Percentiles rank a stretch among this genome's conserved stretches.
phyloP scores from a whole-genome alignment of 2,329 filamentous ascomycete genomes.

The Trichophyton mentagrophytes region DNA sequence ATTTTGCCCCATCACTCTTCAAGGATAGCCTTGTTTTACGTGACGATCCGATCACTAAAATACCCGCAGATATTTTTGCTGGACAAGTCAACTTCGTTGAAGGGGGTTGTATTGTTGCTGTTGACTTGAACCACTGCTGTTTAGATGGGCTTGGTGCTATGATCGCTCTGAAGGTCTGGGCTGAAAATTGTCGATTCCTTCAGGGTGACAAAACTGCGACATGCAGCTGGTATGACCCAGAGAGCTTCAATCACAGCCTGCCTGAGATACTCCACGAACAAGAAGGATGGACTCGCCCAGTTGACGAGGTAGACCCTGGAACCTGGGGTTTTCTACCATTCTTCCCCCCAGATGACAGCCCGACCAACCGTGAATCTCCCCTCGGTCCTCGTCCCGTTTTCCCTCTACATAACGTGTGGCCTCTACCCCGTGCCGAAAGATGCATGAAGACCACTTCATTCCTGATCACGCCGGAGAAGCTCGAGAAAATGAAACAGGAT shows the following conservation, averaged over 20 bases:
- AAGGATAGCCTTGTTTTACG: slow-evolving; percentile 3
- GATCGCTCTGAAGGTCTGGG: neutral
- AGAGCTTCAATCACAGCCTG: slow-evolving; percentile 3
- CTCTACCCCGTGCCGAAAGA: neutral
- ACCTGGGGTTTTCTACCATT: slow-evolving; percentile 4
- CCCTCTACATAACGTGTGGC: slow-evolving; percentile 2
- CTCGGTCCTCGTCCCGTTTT: neutral
- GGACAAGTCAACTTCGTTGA: slow-evolving; percentile 3
- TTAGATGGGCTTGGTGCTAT: slow-evolving; percentile 2
- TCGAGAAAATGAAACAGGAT: slow-evolving; percentile 3
- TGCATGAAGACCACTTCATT: slow-evolving; percentile 4
- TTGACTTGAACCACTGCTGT: slow-evolving; percentile 5
- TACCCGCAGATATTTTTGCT: slow-evolving; percentile 1
- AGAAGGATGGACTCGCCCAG: neutral
- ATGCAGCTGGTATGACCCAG: slow-evolving; percentile 2
- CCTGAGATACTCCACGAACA: slow-evolving; percentile 1
- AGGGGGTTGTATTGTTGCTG: slow-evolving; percentile 2
- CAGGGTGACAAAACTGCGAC: slow-evolving; percentile 3
- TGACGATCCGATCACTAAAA: slow-evolving; percentile 1
- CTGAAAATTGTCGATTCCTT: slow-evolving; percentile 3
- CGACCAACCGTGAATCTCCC: neutral
- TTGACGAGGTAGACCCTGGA: neutral
- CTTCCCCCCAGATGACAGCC: neutral
- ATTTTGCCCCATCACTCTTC: neutral
- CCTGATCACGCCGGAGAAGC: neutral